phyloP scores from a whole-genome alignment of 352 stramenopile genomes.

The Globisporangium barbulae region DNA sequence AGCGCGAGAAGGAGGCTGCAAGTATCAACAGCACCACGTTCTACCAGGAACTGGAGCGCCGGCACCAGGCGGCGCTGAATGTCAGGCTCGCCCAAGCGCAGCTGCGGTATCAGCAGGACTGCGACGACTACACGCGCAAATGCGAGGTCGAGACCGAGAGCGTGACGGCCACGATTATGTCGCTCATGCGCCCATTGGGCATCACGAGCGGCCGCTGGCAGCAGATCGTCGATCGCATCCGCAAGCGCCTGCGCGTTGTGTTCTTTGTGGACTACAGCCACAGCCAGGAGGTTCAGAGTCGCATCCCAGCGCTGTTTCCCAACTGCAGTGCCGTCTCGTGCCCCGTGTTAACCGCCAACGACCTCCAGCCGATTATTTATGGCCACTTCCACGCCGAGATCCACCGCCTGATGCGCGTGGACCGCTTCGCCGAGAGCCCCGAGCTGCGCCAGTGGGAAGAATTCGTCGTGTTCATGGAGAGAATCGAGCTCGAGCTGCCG shows the following conservation, averaged over 20 bases:
- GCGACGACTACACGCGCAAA: constrained; percentile 48
- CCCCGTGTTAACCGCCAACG: constrained; percentile 20
- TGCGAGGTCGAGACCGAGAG: constrained; percentile 74
- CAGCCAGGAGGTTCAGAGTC: constrained; percentile 4
- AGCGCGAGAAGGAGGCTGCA: constrained; percentile 28
- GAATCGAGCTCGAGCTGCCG: constrained; percentile 23
- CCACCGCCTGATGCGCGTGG: constrained; percentile 18
- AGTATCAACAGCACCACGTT: constrained; percentile 17
- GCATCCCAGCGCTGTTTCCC: constrained; percentile 28
- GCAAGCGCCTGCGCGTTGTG: constrained; percentile 45
- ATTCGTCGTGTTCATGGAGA: constrained; percentile 21
- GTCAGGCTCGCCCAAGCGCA: constrained; percentile 30
- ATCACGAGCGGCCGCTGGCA: constrained; percentile 73
- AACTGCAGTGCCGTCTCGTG: constrained; percentile 32
- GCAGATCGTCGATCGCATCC: constrained; percentile 52
- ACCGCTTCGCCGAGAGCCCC: neutral
- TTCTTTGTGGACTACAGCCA: constrained; percentile 36
- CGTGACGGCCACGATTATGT: constrained; percentile 71
- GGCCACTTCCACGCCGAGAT: constrained; percentile 47
- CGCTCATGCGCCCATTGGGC: constrained; percentile 60
- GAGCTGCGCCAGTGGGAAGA: constrained; percentile 12
- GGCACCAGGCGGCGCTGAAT: constrained; percentile 25
- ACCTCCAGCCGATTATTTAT: constrained; percentile 33
- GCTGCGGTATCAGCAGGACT: constrained; percentile 59
- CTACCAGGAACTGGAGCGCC: constrained; percentile 39